These are phyloP conservation scores for Chloranthus sessilifolius DNA, from an alignment of 164 flowering plant genomes.

Conservation along the genomic window DNA sequence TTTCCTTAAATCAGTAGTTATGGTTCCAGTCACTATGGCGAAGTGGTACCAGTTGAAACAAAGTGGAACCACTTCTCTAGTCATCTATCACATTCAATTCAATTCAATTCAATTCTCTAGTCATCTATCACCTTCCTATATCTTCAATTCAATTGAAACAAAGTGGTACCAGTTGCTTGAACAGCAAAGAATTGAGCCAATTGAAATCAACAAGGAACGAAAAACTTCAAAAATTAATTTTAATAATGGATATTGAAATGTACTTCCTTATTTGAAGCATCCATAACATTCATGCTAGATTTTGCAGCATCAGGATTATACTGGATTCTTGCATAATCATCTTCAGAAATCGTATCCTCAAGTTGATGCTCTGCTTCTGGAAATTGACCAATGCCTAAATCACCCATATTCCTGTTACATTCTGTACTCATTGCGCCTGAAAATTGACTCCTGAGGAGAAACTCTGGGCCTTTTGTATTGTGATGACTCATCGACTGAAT, in stretches of 20 bases:
- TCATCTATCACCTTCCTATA: no score
- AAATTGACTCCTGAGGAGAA: slow-evolving; percentile 19
- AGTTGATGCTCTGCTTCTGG: not conserved
- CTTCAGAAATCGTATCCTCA: slow-evolving; percentile 2
- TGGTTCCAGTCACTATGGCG: no score
- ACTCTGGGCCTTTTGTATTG: slow-evolving; percentile 30
- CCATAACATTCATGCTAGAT: slow-evolving; percentile 15
- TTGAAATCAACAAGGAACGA: not conserved
- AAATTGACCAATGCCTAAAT: not conserved
- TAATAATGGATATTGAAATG: slow-evolving; percentile 12
- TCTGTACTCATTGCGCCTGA: slow-evolving; percentile 8
- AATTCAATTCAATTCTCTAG: no score
- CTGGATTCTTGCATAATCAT: slow-evolving; percentile 9
- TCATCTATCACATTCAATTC: no score
- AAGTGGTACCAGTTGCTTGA: no score
- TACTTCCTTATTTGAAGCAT: slow-evolving; percentile 32
- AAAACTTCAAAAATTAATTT: not conserved
- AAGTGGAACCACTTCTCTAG: no score
- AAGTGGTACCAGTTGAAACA: no score
- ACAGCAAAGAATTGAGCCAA: no score
- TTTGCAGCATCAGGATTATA: slow-evolving; percentile 10
- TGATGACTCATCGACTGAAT: slow-evolving; percentile 18
- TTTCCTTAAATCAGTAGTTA: no score
- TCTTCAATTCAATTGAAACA: no score
- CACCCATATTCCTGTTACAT: slow-evolving; percentile 4